phyloP scores from a whole-genome alignment of 1,284 basidiomycete genomes.

The Ganoderma meredithae region DNA sequence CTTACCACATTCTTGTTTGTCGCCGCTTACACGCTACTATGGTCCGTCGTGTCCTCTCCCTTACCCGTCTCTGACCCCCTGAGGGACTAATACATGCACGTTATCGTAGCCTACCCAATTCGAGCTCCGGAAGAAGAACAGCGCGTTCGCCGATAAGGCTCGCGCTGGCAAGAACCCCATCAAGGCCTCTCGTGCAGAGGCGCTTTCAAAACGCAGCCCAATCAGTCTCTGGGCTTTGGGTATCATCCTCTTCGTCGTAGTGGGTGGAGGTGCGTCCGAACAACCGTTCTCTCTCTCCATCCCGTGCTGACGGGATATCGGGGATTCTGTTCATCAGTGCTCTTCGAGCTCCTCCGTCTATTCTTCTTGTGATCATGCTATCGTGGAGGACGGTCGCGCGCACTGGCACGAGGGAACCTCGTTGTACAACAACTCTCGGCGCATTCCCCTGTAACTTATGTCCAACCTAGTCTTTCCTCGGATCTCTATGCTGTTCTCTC shows the following conservation, averaged over 20 bases:
- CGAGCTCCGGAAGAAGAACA: slow-evolving; percentile 80
- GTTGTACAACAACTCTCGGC: slow-evolving; percentile 34
- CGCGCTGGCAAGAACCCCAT: slow-evolving; percentile 77
- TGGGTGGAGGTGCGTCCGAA: slow-evolving; percentile 73
- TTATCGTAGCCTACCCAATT: slow-evolving; percentile 61
- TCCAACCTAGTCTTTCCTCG: slow-evolving; percentile 22
- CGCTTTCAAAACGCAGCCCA: slow-evolving; percentile 73
- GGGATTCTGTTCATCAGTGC: slow-evolving; percentile 49
- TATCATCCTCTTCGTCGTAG: slow-evolving; percentile 71
- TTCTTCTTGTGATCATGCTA: slow-evolving; percentile 61
- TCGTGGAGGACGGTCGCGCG: slow-evolving; percentile 12
- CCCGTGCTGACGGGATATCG: neutral
- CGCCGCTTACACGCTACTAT: slow-evolving; percentile 34
- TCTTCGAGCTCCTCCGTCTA: slow-evolving; percentile 74
- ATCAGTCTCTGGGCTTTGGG: slow-evolving; percentile 76
- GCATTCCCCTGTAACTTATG: slow-evolving; percentile 30
- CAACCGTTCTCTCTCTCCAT: slow-evolving; percentile 1
- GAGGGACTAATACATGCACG: slow-evolving; percentile 4
- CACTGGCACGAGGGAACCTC: slow-evolving; percentile 26
- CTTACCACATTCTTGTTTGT: slow-evolving; percentile 19
- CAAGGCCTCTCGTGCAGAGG: slow-evolving; percentile 74
- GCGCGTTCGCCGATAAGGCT: slow-evolving; percentile 76
- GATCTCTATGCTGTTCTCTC: slow-evolving; percentile 3
- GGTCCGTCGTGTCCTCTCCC: slow-evolving; percentile 36
- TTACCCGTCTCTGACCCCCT: neutral